Conservation (phyloP, 495 filamentous ascomycete genomes). For the Trichoderma erinaceum region DNA sequence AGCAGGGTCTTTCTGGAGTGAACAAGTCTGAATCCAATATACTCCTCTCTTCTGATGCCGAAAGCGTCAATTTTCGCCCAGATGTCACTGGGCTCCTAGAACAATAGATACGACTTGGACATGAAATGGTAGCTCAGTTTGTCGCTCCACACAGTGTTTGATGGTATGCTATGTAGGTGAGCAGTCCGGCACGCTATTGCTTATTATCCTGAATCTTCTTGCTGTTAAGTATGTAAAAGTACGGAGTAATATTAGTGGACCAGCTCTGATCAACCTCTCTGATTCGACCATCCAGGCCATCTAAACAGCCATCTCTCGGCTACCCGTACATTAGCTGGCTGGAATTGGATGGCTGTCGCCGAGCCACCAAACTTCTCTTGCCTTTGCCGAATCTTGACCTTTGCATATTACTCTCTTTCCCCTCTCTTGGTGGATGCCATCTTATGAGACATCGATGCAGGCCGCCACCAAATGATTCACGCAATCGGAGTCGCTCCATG, state of each 20-base stretch:
- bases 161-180: background rate
- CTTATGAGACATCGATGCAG: background rate
- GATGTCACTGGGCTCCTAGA: background rate
- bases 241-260: background rate
- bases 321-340: background rate
- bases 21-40: background rate
- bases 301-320: background rate
- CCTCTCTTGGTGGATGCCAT: background rate
- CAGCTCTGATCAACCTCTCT: background rate
- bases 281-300: background rate
- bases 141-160: background rate
- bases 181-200: background rate
- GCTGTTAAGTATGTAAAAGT: background rate
- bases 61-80: background rate
- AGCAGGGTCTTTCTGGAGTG: background rate
- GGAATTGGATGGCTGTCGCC: constrained; percentile 7
- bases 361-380: constrained; percentile 7
- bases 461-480: constrained; percentile 3
- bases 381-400: background rate
- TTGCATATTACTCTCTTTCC: background rate
- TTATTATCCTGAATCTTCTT: background rate
- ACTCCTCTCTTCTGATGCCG: constrained; percentile 2
- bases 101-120: background rate
- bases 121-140: background rate
- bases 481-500: constrained; percentile 10